Evolutionary conservation across 2,329 filamentous ascomycete genomes (phyloP).

Genomic region (Fusarium algeriense): DNA sequence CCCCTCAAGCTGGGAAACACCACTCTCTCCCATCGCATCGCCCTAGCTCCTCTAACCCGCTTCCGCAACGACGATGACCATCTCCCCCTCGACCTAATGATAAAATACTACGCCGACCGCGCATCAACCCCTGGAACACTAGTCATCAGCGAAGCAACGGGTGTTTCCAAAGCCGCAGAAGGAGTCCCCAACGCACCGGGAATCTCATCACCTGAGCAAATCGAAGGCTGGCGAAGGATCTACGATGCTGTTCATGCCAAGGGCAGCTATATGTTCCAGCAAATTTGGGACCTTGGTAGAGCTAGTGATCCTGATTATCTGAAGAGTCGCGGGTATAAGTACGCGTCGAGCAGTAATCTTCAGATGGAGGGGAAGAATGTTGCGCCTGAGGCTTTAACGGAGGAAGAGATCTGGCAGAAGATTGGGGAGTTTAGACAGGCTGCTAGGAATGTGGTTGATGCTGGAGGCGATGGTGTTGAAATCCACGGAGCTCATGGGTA

Average conservation of each 20-base stretch:
- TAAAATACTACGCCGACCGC: conserved; percentile 60
- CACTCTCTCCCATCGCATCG: conserved; percentile 58
- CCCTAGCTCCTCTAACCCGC: conserved; percentile 69
- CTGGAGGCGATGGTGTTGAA: conserved; percentile 79
- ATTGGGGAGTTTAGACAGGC: conserved; percentile 71
- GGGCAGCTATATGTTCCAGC: conserved; percentile 70
- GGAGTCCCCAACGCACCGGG: conserved; percentile 61
- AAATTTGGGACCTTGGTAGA: conserved; percentile 75
- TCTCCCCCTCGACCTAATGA: conserved; percentile 48
- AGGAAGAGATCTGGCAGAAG: conserved; percentile 72
- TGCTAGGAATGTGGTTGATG: conserved; percentile 67
- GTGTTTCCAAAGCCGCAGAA: conserved; percentile 50
- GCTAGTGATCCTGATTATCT: conserved; percentile 46
- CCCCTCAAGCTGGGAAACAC: conserved; percentile 57
- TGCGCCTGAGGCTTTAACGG: conserved; percentile 59
- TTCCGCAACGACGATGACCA: conserved; percentile 60
- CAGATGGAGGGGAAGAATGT: conserved; percentile 42
- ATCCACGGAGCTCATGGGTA: conserved; percentile 67
- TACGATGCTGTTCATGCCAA: conserved; percentile 73
- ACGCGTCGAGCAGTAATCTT: conserved; percentile 42
- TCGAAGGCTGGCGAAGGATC: conserved; percentile 70
- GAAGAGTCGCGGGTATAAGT: conserved; percentile 45
- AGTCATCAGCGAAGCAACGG: conserved; percentile 61
- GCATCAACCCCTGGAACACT: conserved; percentile 58
- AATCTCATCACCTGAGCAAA: conserved; percentile 68